Percentiles rank a stretch among this genome's conserved stretches.
Evolutionary conservation across 768 basidiomycete genomes (phyloP).

Genomic region (Ramaria rubella): DNA sequence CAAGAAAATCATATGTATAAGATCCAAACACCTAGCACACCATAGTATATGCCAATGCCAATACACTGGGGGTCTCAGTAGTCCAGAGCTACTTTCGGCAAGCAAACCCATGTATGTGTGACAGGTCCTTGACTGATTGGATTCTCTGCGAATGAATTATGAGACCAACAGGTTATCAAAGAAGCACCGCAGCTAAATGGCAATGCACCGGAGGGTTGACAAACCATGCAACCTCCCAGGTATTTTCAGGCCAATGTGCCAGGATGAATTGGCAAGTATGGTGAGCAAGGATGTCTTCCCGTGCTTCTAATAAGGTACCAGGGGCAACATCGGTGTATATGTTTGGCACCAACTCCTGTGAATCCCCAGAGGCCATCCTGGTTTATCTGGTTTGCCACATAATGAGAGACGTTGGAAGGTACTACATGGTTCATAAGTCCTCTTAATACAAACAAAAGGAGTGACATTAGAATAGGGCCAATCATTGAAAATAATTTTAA

Average conservation of each 20-base stretch:
- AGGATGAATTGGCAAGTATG: slow-evolving; percentile 61
- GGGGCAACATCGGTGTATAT: slow-evolving; percentile 7
- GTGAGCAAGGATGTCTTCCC: slow-evolving; percentile 26
- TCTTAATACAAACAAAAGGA: not conserved
- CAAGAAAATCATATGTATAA: no score
- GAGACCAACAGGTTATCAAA: slow-evolving; percentile 8
- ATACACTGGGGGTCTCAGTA: no score
- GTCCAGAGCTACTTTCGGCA: slow-evolving; percentile 44
- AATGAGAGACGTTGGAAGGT: slow-evolving; percentile 40
- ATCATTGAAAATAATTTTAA: slow-evolving; percentile 75
- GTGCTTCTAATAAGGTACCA: slow-evolving; percentile 16
- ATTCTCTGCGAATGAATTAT: slow-evolving; percentile 63
- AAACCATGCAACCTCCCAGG: slow-evolving; percentile 93
- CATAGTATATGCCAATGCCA: not conserved
- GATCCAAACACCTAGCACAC: not conserved
- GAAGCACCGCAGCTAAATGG: not conserved
- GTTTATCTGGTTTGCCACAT: slow-evolving; percentile 37
- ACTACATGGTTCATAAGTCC: slow-evolving; percentile 32
- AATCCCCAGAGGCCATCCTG: slow-evolving; percentile 83
- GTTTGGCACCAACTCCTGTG: slow-evolving; percentile 44
- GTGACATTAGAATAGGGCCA: slow-evolving; percentile 90
- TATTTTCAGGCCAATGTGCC: slow-evolving; percentile 56
- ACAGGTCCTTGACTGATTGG: slow-evolving; percentile 74
- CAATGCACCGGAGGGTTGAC: slow-evolving; percentile 75
- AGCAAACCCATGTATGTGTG: slow-evolving; percentile 86